Percentiles rank a stretch among this genome's conserved stretches.
Evolutionary conservation across 441 rosid species (phyloP).

Genomic region (Biscutella laevigata): DNA sequence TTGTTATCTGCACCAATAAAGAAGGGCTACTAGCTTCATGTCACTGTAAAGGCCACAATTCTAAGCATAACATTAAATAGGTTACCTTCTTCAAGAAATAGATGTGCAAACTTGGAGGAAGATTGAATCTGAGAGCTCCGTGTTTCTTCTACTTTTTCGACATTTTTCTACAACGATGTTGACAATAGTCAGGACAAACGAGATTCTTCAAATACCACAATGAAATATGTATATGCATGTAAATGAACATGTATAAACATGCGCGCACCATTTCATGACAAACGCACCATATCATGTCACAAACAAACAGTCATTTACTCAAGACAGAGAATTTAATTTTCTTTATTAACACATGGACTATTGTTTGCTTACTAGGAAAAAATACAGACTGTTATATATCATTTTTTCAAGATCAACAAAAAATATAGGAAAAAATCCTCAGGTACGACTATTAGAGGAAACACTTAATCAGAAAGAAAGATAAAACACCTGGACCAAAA

Average conservation of each 20-base stretch:
- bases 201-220: slow-evolving; percentile 4
- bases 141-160: slow-evolving; percentile 39
- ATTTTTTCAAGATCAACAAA: not conserved
- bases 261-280: too few species aligned
- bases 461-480: slow-evolving; percentile 1
- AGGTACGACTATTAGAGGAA: not conserved
- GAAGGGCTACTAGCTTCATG: not conserved
- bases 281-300: slow-evolving; percentile 6
- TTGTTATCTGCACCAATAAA: slow-evolving; percentile 53
- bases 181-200: slow-evolving; percentile 6
- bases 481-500: not conserved
- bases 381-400: not conserved
- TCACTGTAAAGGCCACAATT: not conserved
- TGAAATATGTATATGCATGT: not conserved
- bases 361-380: not conserved
- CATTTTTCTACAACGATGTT: slow-evolving; percentile 37
- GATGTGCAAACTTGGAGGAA: slow-evolving; percentile 90
- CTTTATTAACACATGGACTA: slow-evolving; percentile 2
- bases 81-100: slow-evolving; percentile 89
- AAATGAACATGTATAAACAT: slow-evolving; percentile 1
- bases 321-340: not conserved
- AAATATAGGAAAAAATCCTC: not conserved
- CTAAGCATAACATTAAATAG: slow-evolving; percentile 6
- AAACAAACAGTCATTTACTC: not conserved
- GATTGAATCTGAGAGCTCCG: slow-evolving; percentile 36